Conservation (phyloP, 345 rosid genomes). For the Cardiospermum halicacabum region DNA sequence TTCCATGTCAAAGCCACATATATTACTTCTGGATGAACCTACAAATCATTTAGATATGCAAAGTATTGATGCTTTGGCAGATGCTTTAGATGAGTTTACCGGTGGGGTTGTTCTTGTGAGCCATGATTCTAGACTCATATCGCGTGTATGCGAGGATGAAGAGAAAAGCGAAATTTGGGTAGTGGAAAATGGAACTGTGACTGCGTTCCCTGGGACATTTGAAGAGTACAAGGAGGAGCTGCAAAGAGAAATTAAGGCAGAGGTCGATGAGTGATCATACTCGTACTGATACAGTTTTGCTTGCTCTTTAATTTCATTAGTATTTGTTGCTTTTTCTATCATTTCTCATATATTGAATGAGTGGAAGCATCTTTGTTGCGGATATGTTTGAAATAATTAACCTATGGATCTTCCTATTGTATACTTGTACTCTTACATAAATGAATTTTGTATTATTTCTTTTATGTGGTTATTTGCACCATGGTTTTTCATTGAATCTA, state of each 20-base stretch:
- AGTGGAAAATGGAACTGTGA: conserved; percentile 25
- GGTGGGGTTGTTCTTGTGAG: conserved; percentile 33
- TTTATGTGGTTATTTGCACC: no score
- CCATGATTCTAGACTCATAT: conserved; percentile 31
- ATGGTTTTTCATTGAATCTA: no score
- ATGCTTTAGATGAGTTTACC: conserved; percentile 26
- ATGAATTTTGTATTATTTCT: no score
- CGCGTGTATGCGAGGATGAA: conserved; percentile 36
- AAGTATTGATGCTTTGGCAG: conserved; percentile 33
- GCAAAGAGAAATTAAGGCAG: conserved; percentile 16
- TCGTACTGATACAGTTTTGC: no score
- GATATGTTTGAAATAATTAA: no score
- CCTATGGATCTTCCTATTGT: no score
- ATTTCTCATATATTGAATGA: no score
- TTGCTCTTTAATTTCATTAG: no score
- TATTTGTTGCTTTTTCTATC: no score
- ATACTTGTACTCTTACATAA: no score
- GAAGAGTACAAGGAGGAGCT: conserved; percentile 23
- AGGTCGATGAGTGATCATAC: conserved; percentile 25
- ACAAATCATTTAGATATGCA: conserved; percentile 34
- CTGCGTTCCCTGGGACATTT: conserved; percentile 8
- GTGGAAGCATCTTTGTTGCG: no score
- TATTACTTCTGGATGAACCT: conserved; percentile 29
- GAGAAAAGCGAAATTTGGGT: conserved; percentile 34
- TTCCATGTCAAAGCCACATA: conserved; percentile 31